Evolutionary conservation across 345 rosid species (phyloP).

Genomic region (Turritis glabra): DNA sequence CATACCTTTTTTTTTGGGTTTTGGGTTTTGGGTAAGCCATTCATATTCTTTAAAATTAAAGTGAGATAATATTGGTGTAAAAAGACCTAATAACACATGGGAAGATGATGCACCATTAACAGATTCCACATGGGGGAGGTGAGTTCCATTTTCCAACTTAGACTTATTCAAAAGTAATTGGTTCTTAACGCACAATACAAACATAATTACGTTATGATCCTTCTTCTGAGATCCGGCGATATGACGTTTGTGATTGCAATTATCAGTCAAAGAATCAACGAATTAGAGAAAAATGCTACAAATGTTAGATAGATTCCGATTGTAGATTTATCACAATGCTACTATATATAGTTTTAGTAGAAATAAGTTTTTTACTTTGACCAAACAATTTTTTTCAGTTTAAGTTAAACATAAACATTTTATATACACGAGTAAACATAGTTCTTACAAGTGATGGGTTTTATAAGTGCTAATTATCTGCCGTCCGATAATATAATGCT

Average conservation of each 20-base stretch:
- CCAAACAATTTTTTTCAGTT: too few relatives aligned
- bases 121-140: conserved; percentile 38
- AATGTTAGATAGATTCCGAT: background rate
- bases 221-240: background rate
- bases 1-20: background rate
- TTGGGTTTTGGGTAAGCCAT: background rate
- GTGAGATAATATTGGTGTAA: background rate
- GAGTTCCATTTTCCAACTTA: conserved; percentile 30
- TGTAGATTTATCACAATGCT: background rate
- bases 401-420: too few relatives aligned
- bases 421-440: too few relatives aligned
- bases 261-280: background rate
- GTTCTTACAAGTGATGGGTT: too few relatives aligned
- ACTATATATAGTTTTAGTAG: background rate
- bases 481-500: background rate
- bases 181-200: conserved; percentile 6
- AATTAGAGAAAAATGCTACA: background rate
- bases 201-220: background rate
- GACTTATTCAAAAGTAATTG: conserved; percentile 34
- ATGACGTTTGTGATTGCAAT: background rate
- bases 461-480: background rate
- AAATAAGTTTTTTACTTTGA: background rate
- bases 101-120: conserved; percentile 35
- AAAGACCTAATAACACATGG: conserved; percentile 36
- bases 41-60: background rate